Conservation (phyloP, 140 eudicot species). For the Cichorium intybus region DNA sequence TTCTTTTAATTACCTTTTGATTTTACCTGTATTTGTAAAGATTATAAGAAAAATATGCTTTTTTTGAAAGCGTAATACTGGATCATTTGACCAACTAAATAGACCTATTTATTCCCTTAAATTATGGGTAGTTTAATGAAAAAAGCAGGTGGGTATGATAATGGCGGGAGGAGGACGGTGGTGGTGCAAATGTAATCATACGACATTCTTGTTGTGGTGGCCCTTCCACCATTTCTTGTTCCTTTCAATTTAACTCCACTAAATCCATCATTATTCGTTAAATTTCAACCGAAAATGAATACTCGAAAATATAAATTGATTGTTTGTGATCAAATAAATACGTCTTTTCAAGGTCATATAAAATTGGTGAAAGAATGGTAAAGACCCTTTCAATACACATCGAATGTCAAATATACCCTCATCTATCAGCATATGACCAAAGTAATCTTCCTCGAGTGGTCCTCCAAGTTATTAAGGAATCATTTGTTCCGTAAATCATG, state of each 20-base stretch:
- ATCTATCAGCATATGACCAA: background rate
- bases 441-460: background rate
- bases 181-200: slow-evolving; percentile 35
- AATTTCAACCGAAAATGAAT: background rate
- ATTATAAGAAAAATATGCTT: too few relatives aligned
- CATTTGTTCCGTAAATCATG: too few relatives aligned
- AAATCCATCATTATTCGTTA: background rate
- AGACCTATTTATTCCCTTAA: slow-evolving; percentile 11
- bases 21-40: too few relatives aligned
- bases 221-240: slow-evolving; percentile 39
- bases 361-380: background rate
- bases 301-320: background rate
- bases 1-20: too few relatives aligned
- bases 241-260: slow-evolving; percentile 28
- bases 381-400: background rate
- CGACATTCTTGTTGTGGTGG: slow-evolving; percentile 30
- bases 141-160: slow-evolving; percentile 3
- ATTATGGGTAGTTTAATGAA: slow-evolving; percentile 3
- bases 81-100: background rate
- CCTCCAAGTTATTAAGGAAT: too few relatives aligned
- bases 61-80: background rate
- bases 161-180: slow-evolving; percentile 10
- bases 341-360: background rate
- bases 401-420: background rate
- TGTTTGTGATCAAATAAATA: background rate